Evolutionary conservation across 2,329 filamentous ascomycete species (phyloP).

Genomic region (Fusarium sp.): DNA sequence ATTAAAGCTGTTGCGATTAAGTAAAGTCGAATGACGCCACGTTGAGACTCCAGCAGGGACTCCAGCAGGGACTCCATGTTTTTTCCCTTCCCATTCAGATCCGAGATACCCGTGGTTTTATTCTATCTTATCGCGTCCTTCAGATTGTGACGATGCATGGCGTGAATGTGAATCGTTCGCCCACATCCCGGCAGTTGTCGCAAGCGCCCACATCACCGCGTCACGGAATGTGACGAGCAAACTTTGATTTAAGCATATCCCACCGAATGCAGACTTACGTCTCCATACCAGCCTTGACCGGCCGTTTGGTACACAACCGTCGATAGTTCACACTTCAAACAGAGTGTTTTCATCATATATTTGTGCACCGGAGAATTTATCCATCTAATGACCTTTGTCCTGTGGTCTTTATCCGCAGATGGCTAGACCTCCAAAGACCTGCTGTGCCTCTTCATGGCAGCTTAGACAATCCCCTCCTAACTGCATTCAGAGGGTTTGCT

Average conservation of each 20-base stretch:
- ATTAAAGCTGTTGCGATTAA: background rate
- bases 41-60: background rate
- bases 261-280: background rate
- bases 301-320: background rate
- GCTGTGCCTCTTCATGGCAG: background rate
- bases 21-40: background rate
- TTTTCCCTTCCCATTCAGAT: too few relatives aligned
- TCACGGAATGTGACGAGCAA: background rate
- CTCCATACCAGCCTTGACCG: background rate
- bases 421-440: background rate
- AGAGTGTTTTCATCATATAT: background rate
- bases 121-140: background rate
- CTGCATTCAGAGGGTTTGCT: background rate
- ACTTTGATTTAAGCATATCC: constrained; percentile 8
- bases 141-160: background rate
- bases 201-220: background rate
- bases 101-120: background rate
- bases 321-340: background rate
- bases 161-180: background rate
- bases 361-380: background rate
- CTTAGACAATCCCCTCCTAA: background rate
- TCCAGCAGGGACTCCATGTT: background rate
- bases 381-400: background rate
- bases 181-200: constrained; percentile 23
- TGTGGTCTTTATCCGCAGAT: background rate